Conservation (phyloP, 129 eudicot species). For the Chrysanthemum lavandulifolium region DNA sequence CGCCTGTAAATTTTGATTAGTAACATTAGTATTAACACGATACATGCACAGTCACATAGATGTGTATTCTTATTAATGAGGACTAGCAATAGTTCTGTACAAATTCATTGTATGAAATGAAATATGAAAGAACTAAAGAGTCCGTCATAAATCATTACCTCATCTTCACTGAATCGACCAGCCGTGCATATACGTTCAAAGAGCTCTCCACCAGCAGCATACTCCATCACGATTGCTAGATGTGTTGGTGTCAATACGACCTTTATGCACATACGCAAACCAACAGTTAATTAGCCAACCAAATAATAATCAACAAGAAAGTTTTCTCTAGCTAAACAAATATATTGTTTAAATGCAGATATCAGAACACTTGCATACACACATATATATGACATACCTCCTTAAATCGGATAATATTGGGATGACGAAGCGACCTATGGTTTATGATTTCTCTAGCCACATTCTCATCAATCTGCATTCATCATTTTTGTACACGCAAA, state of each 20-base stretch:
- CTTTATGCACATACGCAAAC: conserved; percentile 20
- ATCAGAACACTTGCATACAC: neutral
- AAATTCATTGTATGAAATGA: neutral
- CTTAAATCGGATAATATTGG: conserved; percentile 79
- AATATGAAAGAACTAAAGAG: too few relatives aligned
- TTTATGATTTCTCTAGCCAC: conserved; percentile 83
- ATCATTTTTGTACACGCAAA: neutral
- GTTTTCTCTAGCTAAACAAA: neutral
- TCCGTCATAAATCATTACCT: conserved; percentile 34
- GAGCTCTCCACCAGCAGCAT: conserved; percentile 93
- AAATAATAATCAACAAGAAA: neutral
- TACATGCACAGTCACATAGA: neutral
- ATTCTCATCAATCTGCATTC: conserved; percentile 70
- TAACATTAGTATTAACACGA: neutral
- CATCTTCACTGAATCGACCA: conserved; percentile 84
- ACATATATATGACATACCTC: conserved; percentile 36
- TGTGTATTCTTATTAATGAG: neutral
- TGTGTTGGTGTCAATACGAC: conserved; percentile 86
- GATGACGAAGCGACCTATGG: conserved; percentile 77
- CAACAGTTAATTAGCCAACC: neutral
- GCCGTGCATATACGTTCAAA: conserved; percentile 81
- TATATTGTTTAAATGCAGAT: neutral
- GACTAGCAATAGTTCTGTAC: neutral
- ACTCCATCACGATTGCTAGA: conserved; percentile 90
- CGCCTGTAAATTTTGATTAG: conserved; percentile 41